Evolutionary conservation across 2,329 filamentous ascomycete genomes (phyloP).

Genomic region (Hypoxylon sp.): DNA sequence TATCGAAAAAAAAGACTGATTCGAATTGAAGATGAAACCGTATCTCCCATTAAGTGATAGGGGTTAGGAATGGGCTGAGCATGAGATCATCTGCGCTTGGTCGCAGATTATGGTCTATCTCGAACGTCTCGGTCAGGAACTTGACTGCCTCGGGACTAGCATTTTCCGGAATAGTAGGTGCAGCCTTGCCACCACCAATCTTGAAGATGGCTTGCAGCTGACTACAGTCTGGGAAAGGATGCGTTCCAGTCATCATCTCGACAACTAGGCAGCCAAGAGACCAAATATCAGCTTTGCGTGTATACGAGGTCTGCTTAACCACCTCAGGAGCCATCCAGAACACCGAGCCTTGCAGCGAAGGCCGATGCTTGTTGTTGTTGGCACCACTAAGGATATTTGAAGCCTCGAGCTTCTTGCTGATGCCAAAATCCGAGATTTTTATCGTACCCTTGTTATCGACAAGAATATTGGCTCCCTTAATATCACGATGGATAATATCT

Average conservation of each 20-base stretch:
- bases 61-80: slow-evolving; percentile 82
- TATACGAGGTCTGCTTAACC: slow-evolving; percentile 97
- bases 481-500: slow-evolving; percentile 98
- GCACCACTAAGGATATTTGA: slow-evolving; percentile 81
- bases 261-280: slow-evolving; percentile 95
- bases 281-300: slow-evolving; percentile 99
- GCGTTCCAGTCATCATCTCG: slow-evolving; percentile 98
- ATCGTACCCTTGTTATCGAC: slow-evolving; percentile 99
- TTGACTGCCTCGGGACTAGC: slow-evolving; percentile 85
- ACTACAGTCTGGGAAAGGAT: slow-evolving; percentile 96
- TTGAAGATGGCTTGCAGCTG: slow-evolving; percentile 99
- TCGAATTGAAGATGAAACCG: slow-evolving; percentile 8
- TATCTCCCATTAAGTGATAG: slow-evolving; percentile 65
- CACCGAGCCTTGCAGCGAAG: slow-evolving; percentile 93
- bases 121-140: slow-evolving; percentile 91
- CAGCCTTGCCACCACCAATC: slow-evolving; percentile 88
- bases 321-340: slow-evolving; percentile 99
- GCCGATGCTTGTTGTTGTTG: slow-evolving; percentile 75
- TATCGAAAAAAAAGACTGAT: slow-evolving; percentile 34
- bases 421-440: slow-evolving; percentile 99
- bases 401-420: slow-evolving; percentile 96
- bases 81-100: slow-evolving; percentile 93
- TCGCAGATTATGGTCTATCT: slow-evolving; percentile 92
- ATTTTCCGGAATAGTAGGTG: slow-evolving; percentile 87
- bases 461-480: slow-evolving; percentile 98